Base-by-base conservation (phyloP, 1,284 basidiomycete species). In the Rhizoctonia solani region DNA sequence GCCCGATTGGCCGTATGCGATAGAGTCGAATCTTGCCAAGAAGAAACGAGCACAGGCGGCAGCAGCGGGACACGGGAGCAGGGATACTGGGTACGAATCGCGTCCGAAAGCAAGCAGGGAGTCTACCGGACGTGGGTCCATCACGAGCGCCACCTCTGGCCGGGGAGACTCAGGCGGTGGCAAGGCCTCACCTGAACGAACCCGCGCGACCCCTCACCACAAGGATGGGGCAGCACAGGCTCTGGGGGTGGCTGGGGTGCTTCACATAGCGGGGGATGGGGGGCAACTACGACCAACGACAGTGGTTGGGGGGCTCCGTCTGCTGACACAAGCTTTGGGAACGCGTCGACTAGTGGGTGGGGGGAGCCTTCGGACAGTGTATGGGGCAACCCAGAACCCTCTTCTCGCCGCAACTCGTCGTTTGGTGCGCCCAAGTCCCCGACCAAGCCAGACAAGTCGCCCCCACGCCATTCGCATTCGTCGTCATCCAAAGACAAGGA, bases 301-400 rank as follows among this genome's bases (percentile, higher is more conserved):
- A 16, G 5, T 44, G 41, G 41, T 4, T 44, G 41, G 41, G 41
- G 41, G 23, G 21, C n/a, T 5, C 23, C 55, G 5, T 29, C 23
- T 42, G 42, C 23, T 13, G 23, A 14, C 29, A 25, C 29, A n/a
- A 14, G 41, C 13, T 14, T 19, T 3, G 27, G 27, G 1, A 42
- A 41, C 27, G 37, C 37, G 4, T 41, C n/a, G 13, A 19, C 34
- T 9, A 23, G 25, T 9, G 49, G 39, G 30, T 44, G 41, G 41
- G 19, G 41, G 5, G 19, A 44, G n/a, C 14, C 32, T 34, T 34
- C 32, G 4, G 41, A 16, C 4, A 16, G 41, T 16, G 59, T 46
- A 2, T 63, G 59, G 59, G 59, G 59, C 13, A 30, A 29, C 50
- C 25, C 59, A 25, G 49, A 30, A 11, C 49, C 59, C 32, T 34